Conservation (phyloP, 2,329 filamentous ascomycete genomes). For the Aspergillus sp. region DNA sequence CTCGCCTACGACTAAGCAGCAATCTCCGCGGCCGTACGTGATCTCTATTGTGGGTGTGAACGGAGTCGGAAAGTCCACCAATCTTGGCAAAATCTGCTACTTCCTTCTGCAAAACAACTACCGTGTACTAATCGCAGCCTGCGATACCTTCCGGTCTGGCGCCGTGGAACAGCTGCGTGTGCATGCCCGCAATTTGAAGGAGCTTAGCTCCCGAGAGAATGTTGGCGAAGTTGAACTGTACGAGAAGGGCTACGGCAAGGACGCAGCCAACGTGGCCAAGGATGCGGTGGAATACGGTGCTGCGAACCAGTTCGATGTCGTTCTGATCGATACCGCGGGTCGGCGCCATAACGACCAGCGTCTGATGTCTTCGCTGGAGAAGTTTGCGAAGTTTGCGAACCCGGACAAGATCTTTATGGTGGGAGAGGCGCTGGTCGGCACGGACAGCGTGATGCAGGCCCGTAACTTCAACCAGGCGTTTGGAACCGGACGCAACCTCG, state of each 20-base stretch:
- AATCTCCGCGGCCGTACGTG: conserved; percentile 78
- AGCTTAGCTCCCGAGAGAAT: conserved; percentile 80
- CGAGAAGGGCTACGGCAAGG: conserved; percentile 96
- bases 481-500: conserved; percentile 73
- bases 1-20: conserved; percentile 62
- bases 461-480: conserved; percentile 95
- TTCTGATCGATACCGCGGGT: conserved; percentile 94
- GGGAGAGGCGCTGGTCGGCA: conserved; percentile 86
- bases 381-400: conserved; percentile 92
- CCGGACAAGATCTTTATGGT: conserved; percentile 99
- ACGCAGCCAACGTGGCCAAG: conserved; percentile 91
- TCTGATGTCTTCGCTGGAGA: conserved; percentile 94
- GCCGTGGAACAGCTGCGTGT: conserved; percentile 96
- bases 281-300: conserved; percentile 83
- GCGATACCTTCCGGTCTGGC: conserved; percentile 94
- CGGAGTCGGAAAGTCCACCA: conserved; percentile 96
- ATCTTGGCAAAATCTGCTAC: conserved; percentile 96
- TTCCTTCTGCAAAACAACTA: conserved; percentile 98
- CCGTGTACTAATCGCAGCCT: conserved; percentile 88
- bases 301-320: conserved; percentile 79
- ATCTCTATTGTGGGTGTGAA: conserved; percentile 99
- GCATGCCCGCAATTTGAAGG: conserved; percentile 89
- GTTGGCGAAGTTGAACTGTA: conserved; percentile 82
- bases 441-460: conserved; percentile 91
- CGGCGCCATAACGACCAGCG: conserved; percentile 92